A percentile compares a stretch with the other conserved stretches of the same genome.
These are phyloP conservation scores for Davidsoniella virescens DNA, from an alignment of 2,329 filamentous ascomycete genomes.

Conservation along the genomic window DNA sequence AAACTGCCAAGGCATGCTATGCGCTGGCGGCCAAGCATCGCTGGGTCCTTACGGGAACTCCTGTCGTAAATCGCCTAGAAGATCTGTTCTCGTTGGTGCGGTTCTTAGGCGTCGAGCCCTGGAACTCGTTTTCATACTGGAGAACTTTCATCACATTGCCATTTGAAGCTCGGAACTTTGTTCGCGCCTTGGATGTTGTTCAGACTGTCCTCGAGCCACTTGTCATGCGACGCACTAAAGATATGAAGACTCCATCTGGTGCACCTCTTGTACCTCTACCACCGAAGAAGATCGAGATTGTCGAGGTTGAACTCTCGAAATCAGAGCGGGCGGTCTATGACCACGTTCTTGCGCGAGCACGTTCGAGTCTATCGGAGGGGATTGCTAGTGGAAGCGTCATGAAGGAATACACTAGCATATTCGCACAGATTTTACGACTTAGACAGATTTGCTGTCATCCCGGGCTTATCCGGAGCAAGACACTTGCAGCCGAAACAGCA, in stretches of 20 bases:
- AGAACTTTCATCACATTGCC: constrained; percentile 96
- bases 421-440: constrained; percentile 85
- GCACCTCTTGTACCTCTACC: constrained; percentile 62
- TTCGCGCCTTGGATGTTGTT: constrained; percentile 86
- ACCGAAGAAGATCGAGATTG: constrained; percentile 64
- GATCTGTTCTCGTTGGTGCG: constrained; percentile 86
- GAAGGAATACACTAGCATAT: constrained; percentile 93
- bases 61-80: constrained; percentile 89
- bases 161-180: constrained; percentile 89
- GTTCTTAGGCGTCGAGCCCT: constrained; percentile 87
- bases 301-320: constrained; percentile 71
- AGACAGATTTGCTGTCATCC: constrained; percentile 93
- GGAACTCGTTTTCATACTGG: constrained; percentile 99
- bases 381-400: constrained; percentile 82
- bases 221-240: constrained; percentile 89
- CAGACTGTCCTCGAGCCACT: constrained; percentile 91
- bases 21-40: constrained; percentile 72
- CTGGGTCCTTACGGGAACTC: constrained; percentile 89
- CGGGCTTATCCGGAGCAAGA: constrained; percentile 69
- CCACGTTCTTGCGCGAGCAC: constrained; percentile 70
- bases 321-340: constrained; percentile 85
- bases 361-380: constrained; percentile 69
- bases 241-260: constrained; percentile 90
- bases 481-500: constrained; percentile 73
- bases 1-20: constrained; percentile 90